These are phyloP conservation scores for Aureobasidium sp. DNA, from an alignment of 2,329 filamentous ascomycete genomes.

Conservation along the genomic window DNA sequence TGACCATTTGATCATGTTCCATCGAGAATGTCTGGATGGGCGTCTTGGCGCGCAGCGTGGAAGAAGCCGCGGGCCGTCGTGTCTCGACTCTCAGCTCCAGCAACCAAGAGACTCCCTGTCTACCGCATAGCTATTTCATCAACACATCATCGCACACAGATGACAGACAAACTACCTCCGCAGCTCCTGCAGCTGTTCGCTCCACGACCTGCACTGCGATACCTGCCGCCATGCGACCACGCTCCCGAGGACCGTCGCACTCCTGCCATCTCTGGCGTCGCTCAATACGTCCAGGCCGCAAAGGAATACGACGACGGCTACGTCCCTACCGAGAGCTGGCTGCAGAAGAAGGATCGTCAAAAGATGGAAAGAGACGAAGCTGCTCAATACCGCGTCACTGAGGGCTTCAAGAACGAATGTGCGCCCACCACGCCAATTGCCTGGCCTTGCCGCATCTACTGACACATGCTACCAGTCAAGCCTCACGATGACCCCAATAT, in stretches of 20 bases:
- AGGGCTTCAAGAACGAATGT: constrained; percentile 48
- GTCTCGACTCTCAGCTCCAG: not conserved
- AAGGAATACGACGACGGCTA: constrained; percentile 67
- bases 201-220: constrained; percentile 84
- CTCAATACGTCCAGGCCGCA: constrained; percentile 63
- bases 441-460: not conserved
- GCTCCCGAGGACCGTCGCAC: constrained; percentile 76
- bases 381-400: constrained; percentile 54
- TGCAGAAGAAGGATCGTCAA: constrained; percentile 76
- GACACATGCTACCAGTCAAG: constrained; percentile 51
- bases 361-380: constrained; percentile 69
- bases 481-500: constrained; percentile 80
- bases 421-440: not conserved
- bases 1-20: not conserved
- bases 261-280: constrained; percentile 63
- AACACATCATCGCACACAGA: constrained; percentile 35
- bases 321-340: constrained; percentile 82
- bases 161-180: constrained; percentile 86
- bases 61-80: not conserved
- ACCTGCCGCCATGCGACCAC: constrained; percentile 74
- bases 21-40: not conserved
- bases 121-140: not conserved
- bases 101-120: not conserved
- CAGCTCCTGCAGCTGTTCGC: constrained; percentile 92
- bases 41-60: constrained; percentile 1